phyloP scores from a whole-genome alignment of 495 filamentous ascomycete genomes.

The Neurospora intermedia region DNA sequence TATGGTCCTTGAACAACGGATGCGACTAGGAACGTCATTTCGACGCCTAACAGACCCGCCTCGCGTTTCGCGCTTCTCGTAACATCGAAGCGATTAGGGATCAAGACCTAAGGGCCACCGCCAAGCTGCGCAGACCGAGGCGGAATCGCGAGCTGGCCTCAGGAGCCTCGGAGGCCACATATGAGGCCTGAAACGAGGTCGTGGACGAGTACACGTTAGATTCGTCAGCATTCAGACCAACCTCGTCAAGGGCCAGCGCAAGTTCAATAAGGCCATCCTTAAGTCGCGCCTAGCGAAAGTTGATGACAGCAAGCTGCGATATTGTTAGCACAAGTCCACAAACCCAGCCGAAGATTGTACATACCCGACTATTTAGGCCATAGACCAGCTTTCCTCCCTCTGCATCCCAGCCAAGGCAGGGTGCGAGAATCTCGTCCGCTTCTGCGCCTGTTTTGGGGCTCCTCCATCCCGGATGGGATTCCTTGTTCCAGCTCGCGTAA shows the following conservation, averaged over 20 bases:
- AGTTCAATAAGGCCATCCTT: neutral
- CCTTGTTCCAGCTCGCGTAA: slow-evolving; percentile 49
- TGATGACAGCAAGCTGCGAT: slow-evolving; percentile 35
- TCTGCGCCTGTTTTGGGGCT: slow-evolving; percentile 38
- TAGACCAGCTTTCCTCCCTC: slow-evolving; percentile 66
- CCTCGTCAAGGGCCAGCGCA: neutral
- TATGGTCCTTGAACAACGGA: neutral
- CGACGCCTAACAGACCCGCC: neutral
- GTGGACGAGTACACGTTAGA: neutral
- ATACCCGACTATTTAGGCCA: slow-evolving; percentile 58
- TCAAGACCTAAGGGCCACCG: neutral
- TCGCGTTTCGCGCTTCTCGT: neutral
- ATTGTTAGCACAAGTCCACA: slow-evolving; percentile 8
- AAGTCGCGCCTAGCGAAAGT: slow-evolving; percentile 24
- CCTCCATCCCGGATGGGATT: slow-evolving; percentile 37
- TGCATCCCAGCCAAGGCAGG: slow-evolving; percentile 64
- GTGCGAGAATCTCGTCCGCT: slow-evolving; percentile 33
- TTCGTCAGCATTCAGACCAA: neutral
- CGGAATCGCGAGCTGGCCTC: neutral
- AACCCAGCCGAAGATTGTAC: slow-evolving; percentile 10
- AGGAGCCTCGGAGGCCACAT: neutral
- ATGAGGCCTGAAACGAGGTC: neutral
- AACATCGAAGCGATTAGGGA: neutral
- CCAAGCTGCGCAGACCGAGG: neutral
- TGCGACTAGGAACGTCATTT: neutral